Evolutionary conservation across 2,329 filamentous ascomycete genomes (phyloP), one percentile per base, ranked within the genome.

Genomic region (Fusarium denticulatum): DNA sequence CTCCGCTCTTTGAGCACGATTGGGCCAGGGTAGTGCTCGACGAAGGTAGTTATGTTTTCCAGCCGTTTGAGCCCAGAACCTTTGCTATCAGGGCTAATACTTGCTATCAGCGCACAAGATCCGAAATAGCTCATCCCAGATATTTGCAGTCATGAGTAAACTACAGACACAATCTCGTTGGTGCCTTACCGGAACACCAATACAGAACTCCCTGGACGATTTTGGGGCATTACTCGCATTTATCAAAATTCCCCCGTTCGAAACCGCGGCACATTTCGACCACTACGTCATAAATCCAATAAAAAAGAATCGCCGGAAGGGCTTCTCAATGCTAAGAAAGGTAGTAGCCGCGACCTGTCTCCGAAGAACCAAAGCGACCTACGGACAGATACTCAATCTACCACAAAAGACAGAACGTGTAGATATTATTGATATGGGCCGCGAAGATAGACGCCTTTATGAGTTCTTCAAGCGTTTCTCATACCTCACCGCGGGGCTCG

Each of bases 121-220:
- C 12, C 26, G 32, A 15, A 52, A 52, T 15, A n/a, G 30, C 10
- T 26, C 14, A 11, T 34, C 28, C 5, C 39, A 57, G 12, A 16
- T 57, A 15, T 45, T 34, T 22, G n/a, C 6, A 11, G 39, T 24
- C 16, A 10, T 42, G 3, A 28, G n/a, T 18, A 34, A 34, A 34
- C 5, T 45, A 5, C 11, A 34, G 30, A 34, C 28, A 20, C 10
- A 11, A 22, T 34, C 28, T 12, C 57, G 57, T 5, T 66, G 57
- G 57, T 62, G 63, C 26, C 42, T 66, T n/a, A 66, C 63, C 1
- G 63, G 49, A 20, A 66, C 57, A 6, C 63, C 63, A 16, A 66
- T 62, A 28, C 57, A 61, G 15, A 61, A 66, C 28, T 61, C 20
- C 5, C 56, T 66, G 3, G 63, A 66, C 14, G 43, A 66, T 30